phyloP scores from a whole-genome alignment of 2,329 filamentous ascomycete species.

The Polytolypa hystricis region DNA sequence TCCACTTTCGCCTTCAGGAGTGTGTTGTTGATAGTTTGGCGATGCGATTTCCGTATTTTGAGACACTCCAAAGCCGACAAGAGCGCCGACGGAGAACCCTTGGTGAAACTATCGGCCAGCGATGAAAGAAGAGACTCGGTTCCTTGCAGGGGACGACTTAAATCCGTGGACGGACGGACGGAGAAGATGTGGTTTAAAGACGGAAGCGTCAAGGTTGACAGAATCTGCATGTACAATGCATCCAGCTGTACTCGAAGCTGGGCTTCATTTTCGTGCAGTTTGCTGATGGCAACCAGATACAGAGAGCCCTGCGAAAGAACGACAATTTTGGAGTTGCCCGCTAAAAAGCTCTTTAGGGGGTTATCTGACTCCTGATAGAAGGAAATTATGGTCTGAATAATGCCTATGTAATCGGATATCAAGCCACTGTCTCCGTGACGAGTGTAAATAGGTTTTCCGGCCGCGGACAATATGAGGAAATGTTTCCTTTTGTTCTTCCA shows the following conservation, averaged over 20 bases:
- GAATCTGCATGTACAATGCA: conserved; percentile 93
- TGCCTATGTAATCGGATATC: conserved; percentile 87
- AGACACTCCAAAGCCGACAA: conserved; percentile 87
- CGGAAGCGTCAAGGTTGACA: conserved; percentile 87
- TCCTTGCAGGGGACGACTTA: conserved; percentile 78
- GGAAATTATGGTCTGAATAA: conserved; percentile 94
- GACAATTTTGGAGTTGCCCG: conserved; percentile 77
- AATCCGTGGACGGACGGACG: conserved; percentile 82
- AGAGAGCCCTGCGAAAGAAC: conserved; percentile 74
- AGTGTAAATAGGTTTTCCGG: conserved; percentile 95
- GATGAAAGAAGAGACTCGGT: conserved; percentile 87
- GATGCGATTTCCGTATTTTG: conserved; percentile 79
- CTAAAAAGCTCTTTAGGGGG: conserved; percentile 69
- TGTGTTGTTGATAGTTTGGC: conserved; percentile 73
- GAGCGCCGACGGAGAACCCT: conserved; percentile 77
- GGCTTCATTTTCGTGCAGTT: conserved; percentile 78
- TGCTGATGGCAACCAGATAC: conserved; percentile 88
- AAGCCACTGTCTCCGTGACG: conserved; percentile 82
- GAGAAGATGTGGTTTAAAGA: conserved; percentile 78
- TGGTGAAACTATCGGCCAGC: conserved; percentile 86
- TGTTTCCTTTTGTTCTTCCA: conserved; percentile 96
- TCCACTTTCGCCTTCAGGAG: conserved; percentile 68
- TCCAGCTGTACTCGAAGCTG: conserved; percentile 83
- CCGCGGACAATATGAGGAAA: conserved; percentile 90
- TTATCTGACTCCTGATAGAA: conserved; percentile 80